Evolutionary conservation across 2,329 filamentous ascomycete genomes (phyloP), one percentile per base, ranked within the genome.

Genomic region (Penicillium frequentans): DNA sequence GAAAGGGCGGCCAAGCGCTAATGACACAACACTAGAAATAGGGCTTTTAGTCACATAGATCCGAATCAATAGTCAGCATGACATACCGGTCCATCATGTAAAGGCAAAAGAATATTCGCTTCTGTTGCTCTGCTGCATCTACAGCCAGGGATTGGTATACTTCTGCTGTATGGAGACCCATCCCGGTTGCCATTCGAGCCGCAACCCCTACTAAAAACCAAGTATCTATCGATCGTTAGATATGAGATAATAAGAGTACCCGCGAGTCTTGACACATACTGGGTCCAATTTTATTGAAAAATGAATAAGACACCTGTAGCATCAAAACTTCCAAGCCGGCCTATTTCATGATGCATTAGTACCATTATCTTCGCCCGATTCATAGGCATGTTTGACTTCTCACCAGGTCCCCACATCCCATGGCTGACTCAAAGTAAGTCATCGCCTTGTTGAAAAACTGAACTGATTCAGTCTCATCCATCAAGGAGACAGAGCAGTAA

Each of bases 261-360:
- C n/a, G 14, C 13, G 16, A 11, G 2, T 5, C 13, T 23, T n/a
- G 11, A 16, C 24, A 71, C 70, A 48, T 64, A 78, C 76, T 80
- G 39, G 78, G 78, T 1, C 78, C 78, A 3, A 79, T 62, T 46
- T 79, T 75, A 49, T 79, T 81, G 64, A 81, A 81, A 55, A 81
- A 80, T 0, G 78, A 80, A 49, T 79, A 81, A 0, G 78, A 80
- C 0, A 81, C 77, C 52, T 81, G 78, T 1, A 81, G 70, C 65
- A 77, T 76, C 31, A 80, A 64, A 4, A 74, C 76, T 45, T 80
- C 77, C 8, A 81, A 57, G 0, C 76, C 76, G n/a, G 74, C 70
- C 73, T 77, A 2, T 14, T 29, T 21, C 19, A 56, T n/a, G 29
- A 19, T n/a, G 29, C 26, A 21, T 51, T 23, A 56, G 54, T 31